phyloP scores from a whole-genome alignment of 2,329 filamentous ascomycete genomes.

The Curvularia sp. region DNA sequence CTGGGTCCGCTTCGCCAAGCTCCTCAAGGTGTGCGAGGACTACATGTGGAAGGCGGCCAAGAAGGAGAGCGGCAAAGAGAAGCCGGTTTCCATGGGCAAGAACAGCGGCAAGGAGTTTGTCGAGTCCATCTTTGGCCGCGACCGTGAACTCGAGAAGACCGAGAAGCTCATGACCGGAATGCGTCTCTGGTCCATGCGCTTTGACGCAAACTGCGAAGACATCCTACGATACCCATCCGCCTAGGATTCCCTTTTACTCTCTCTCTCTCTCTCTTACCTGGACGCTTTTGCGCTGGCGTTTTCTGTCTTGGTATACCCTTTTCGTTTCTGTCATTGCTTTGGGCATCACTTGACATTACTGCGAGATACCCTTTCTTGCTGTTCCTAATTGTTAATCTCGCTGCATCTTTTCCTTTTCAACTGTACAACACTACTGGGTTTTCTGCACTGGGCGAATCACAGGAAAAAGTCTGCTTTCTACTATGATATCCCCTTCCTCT shows the following conservation, averaged over 20 bases:
- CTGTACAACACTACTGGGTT: slow-evolving; percentile 47
- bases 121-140: slow-evolving; percentile 90
- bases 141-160: slow-evolving; percentile 86
- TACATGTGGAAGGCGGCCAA: slow-evolving; percentile 94
- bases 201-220: slow-evolving; percentile 94
- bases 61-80: slow-evolving; percentile 66
- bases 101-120: slow-evolving; percentile 95
- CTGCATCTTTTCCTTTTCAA: slow-evolving; percentile 39
- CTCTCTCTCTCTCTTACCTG: slow-evolving; percentile 19
- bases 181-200: slow-evolving; percentile 88
- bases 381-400: slow-evolving; percentile 49
- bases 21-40: slow-evolving; percentile 89
- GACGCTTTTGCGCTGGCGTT: slow-evolving; percentile 40
- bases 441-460: slow-evolving; percentile 47
- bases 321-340: slow-evolving; percentile 27
- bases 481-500: slow-evolving; percentile 46
- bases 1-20: slow-evolving; percentile 80
- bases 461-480: slow-evolving; percentile 48
- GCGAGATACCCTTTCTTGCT: slow-evolving; percentile 52
- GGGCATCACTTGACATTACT: slow-evolving; percentile 42
- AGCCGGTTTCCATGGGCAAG: slow-evolving; percentile 76
- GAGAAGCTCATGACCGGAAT: slow-evolving; percentile 92
- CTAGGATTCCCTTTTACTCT: slow-evolving; percentile 27
- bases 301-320: slow-evolving; percentile 33
- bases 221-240: slow-evolving; percentile 68